Evolutionary conservation across 75 land plant species (phyloP).

Genomic region (Isoetes taiwanensis): DNA sequence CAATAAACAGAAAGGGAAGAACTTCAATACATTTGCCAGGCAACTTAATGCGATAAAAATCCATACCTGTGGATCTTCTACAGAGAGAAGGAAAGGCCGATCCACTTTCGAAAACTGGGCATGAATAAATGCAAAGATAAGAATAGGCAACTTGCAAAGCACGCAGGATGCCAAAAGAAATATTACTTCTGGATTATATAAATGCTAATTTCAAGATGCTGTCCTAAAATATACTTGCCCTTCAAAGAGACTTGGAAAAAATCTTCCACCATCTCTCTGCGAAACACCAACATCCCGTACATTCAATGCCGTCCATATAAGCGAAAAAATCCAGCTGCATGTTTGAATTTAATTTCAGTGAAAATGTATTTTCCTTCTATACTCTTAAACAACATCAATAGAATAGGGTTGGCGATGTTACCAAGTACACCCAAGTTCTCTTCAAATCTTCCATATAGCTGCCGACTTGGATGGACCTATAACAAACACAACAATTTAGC

Average conservation of each 20-base stretch:
- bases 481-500: not conserved
- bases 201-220: no score
- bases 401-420: not conserved
- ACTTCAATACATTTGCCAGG: not conserved
- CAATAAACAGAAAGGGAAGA: not conserved
- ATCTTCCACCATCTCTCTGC: slow-evolving; percentile 52
- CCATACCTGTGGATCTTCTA: slow-evolving; percentile 83
- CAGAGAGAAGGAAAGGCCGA: slow-evolving; percentile 45
- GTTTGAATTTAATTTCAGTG: not conserved
- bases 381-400: not conserved
- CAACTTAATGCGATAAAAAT: not conserved
- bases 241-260: slow-evolving; percentile 67
- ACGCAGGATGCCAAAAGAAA: no score
- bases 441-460: not conserved
- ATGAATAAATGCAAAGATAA: no score
- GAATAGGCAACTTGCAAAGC: no score
- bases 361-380: not conserved
- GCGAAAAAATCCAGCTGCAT: slow-evolving; percentile 88
- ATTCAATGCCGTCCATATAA: slow-evolving; percentile 74
- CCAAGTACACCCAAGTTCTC: slow-evolving; percentile 10
- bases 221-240: no score
- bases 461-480: not conserved
- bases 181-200: no score
- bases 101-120: slow-evolving; percentile 45
- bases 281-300: slow-evolving; percentile 79